Evolutionary conservation across 257 asterid genomes (phyloP), one percentile per base, ranked within the genome.

Genomic region (Penstemon newberryi): DNA sequence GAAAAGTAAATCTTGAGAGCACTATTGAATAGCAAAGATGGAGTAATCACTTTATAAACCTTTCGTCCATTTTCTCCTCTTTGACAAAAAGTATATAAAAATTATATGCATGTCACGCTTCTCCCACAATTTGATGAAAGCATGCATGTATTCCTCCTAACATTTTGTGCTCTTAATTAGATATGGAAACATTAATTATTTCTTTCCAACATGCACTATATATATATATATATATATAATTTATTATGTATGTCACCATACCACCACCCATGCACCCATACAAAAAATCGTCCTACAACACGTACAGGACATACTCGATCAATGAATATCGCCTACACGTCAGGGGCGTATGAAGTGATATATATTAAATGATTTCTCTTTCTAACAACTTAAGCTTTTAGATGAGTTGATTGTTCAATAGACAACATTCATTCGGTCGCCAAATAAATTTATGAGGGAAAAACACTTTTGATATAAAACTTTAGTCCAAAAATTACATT

Each of bases 131-230:
- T 33, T 19, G 47, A 73, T 44, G 69, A 42, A 42, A 60, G 65
- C 19, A 49, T 49, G 74, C 66, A 67, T 77, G 58, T 71, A 56
- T 50, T 53, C 51, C 37, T 13, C 47, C 59, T 63, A 67, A 19
- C 52, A 47, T 19, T 63, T 60, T 44, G 60, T 67, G 73, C 52
- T 43, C 60, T 25, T 25, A 25, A 25, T 56, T 45, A 53, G 39
- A 41, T 36, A 46, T 44, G 73, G 43, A 76, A 53, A 67, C 70
- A 76, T 54, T 36, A 72, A 61, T 76, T 11, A 66, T 56, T 43
- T 70, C 36, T 25, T 60, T 10, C 33, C 50, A 60, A 65, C 66
- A 53, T 64, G 66, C 73, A 43, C 43, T 58, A 72, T n/a, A 1
- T 25, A 25, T 25, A 25, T n/a, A 19, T n/a, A n/a, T n/a, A n/a